Evolutionary conservation across 2,329 filamentous ascomycete species (phyloP).

Genomic region (Aspergillus spinulosporus): DNA sequence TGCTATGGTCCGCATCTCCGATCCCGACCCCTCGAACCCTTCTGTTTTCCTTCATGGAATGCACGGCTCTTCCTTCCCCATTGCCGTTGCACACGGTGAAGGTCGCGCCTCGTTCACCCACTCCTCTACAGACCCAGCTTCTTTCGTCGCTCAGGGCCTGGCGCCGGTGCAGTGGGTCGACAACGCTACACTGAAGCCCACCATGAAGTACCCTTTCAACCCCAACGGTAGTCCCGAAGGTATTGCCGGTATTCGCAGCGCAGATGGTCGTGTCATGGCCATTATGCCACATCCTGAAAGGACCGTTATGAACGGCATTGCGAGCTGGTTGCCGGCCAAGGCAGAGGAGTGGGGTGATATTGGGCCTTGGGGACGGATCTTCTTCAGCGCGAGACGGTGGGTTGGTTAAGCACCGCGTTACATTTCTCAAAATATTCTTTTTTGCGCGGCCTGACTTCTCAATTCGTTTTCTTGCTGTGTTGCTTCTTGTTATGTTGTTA

Average conservation of each 20-base stretch:
- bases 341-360: conserved; percentile 71
- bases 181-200: conserved; percentile 68
- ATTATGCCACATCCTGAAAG: conserved; percentile 94
- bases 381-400: conserved; percentile 85
- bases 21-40: conserved; percentile 56
- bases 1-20: conserved; percentile 77
- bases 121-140: conserved; percentile 41
- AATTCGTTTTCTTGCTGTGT: background rate
- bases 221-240: conserved; percentile 81
- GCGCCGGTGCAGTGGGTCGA: conserved; percentile 82
- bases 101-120: conserved; percentile 72
- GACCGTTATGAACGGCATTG: conserved; percentile 77
- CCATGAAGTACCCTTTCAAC: conserved; percentile 85
- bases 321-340: conserved; percentile 70
- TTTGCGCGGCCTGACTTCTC: background rate
- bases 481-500: background rate
- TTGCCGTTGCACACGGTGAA: conserved; percentile 88
- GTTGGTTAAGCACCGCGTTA: conserved; percentile 57
- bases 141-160: conserved; percentile 65
- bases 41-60: conserved; percentile 92
- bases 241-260: conserved; percentile 75
- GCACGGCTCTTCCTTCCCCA: conserved; percentile 76
- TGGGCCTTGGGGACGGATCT: conserved; percentile 82
- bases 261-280: conserved; percentile 76
- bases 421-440: background rate